Evolutionary conservation across 1,284 basidiomycete genomes (phyloP), one percentile per base, ranked within the genome.

Genomic region (Hemileia vastatrix): DNA sequence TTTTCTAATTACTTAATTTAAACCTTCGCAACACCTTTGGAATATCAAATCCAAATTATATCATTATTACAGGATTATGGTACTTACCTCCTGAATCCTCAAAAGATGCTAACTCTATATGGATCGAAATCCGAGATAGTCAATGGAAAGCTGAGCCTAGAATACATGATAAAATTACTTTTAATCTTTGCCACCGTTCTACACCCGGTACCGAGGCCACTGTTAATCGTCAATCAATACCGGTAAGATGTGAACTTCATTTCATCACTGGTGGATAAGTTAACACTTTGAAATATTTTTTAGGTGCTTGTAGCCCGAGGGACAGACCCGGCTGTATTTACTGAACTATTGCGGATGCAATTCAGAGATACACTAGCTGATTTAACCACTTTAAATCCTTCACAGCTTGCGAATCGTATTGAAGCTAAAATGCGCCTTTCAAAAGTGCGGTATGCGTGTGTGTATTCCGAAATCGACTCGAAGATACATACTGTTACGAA

Each of bases 101-200:
- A 15, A 51, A 19, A 6, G 40, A 62, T 45, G 18, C 8, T 19
- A 44, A 55, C 44, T 47, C 33, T 2, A 32, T 32, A 24, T 62
- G 59, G 59, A 62, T 62, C 15, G 59, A 62, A 40, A 62, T 62
- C 23, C 59, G 59, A 13, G 43, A 21, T 13, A 62, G 59, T 24
- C 59, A 62, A 55, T 62, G 59, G 59, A 62, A 62, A 40, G 59
- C 43, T 40, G 11, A 9, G 11, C 45, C 51, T 11, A n/a, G n/a
- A n/a, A n/a, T n/a, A n/a, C n/a, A 49, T n/a, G 51, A 44, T 23
- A 6, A 27, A 1, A 47, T 54, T 11, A n/a, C 27, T 4, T 62
- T 62, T 23, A 62, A 62, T 32, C 31, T 62, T 13, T 54, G 51
- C 33, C 44, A 54, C 24, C 33, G 32, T 36, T 62, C 59, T 9